These are phyloP conservation scores for Fomitopsis pinicola DNA, from an alignment of 1,284 basidiomycete genomes.

Conservation along the genomic window DNA sequence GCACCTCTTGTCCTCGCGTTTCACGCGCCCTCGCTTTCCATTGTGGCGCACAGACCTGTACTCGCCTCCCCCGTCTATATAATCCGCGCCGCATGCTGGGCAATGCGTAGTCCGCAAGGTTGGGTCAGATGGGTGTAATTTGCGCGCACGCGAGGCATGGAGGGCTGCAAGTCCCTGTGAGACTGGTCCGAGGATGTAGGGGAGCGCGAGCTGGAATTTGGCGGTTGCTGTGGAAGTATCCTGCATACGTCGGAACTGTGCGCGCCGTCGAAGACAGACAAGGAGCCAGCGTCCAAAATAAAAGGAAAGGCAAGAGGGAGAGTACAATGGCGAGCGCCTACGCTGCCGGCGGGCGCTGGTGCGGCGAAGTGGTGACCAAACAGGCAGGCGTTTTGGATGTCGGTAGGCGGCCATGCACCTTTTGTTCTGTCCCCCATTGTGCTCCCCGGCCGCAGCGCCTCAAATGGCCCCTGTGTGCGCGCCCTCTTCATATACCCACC, in stretches of 20 bases:
- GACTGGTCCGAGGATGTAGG: constrained; percentile 41
- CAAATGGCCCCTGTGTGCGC: constrained; percentile 1
- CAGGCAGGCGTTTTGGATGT: constrained; percentile 13
- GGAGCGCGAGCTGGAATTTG: constrained; percentile 45
- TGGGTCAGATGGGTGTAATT: constrained; percentile 26
- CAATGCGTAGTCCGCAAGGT: constrained; percentile 35
- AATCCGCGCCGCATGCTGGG: constrained; percentile 45
- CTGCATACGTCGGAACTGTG: constrained; percentile 9
- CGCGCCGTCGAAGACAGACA: neutral
- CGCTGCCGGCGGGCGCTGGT: neutral
- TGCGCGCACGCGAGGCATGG: constrained; percentile 41
- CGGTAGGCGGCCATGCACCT: neutral
- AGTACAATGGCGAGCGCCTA: neutral
- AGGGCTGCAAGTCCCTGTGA: constrained; percentile 58
- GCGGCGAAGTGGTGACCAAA: constrained; percentile 12
- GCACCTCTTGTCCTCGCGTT: constrained; percentile 8
- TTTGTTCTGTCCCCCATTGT: constrained; percentile 11
- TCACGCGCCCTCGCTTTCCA: constrained; percentile 8
- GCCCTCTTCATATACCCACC: constrained; percentile 2
- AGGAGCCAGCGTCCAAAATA: neutral
- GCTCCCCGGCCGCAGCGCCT: constrained; percentile 9
- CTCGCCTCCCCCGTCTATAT: constrained; percentile 27
- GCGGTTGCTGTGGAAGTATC: constrained; percentile 27
- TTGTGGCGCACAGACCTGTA: constrained; percentile 19
- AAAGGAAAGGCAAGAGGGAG: neutral